A percentile compares a stretch with the other conserved stretches of the same genome.
These are phyloP conservation scores for Moesziomyces globuligerus DNA, from an alignment of 1,284 basidiomycete species.

Conservation along the genomic window DNA sequence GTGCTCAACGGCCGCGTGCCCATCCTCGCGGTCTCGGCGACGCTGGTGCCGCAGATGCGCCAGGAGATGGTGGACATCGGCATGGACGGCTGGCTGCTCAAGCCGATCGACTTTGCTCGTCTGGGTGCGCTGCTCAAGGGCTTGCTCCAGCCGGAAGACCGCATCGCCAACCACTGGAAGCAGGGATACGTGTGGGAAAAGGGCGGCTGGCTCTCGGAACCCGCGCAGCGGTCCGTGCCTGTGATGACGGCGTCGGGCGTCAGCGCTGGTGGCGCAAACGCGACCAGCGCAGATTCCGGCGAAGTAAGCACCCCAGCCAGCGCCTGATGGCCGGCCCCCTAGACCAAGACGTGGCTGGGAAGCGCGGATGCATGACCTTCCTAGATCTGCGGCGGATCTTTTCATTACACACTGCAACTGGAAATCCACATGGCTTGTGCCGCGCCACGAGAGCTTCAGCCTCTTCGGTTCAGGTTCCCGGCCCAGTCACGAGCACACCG, in stretches of 20 bases:
- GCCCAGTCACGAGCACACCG: too few species aligned
- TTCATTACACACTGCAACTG: too few species aligned
- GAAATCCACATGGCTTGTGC: too few species aligned
- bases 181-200: slow-evolving; percentile 59
- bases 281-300: too few species aligned
- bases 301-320: too few species aligned
- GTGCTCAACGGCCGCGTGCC: slow-evolving; percentile 78
- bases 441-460: too few species aligned
- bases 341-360: too few species aligned
- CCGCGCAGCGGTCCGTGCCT: slow-evolving; percentile 39
- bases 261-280: background rate
- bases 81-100: slow-evolving; percentile 87
- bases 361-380: too few species aligned
- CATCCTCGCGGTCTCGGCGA: slow-evolving; percentile 85
- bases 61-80: slow-evolving; percentile 74
- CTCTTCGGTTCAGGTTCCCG: too few species aligned
- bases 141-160: slow-evolving; percentile 43
- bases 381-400: too few species aligned
- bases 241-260: slow-evolving; percentile 11
- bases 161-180: slow-evolving; percentile 53
- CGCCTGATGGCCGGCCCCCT: too few species aligned
- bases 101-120: slow-evolving; percentile 79
- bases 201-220: slow-evolving; percentile 60
- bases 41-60: slow-evolving; percentile 75
- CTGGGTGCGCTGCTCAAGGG: slow-evolving; percentile 54